Evolutionary conservation across 2,329 filamentous ascomycete species (phyloP).

Genomic region (Hymenoscyphus fraxineus): DNA sequence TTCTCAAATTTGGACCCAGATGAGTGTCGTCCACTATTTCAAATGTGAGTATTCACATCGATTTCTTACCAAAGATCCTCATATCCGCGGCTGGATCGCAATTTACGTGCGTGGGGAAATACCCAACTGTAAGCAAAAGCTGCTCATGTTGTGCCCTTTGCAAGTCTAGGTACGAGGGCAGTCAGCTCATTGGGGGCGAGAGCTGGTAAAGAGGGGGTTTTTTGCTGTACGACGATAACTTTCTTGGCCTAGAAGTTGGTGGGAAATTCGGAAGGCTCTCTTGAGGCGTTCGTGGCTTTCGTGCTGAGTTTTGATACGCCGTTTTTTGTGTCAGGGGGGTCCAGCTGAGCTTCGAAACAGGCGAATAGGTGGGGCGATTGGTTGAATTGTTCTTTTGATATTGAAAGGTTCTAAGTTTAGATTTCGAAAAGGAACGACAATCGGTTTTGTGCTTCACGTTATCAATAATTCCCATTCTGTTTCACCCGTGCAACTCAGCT

Average conservation of each 20-base stretch:
- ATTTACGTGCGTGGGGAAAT: too few species aligned
- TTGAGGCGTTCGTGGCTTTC: background rate
- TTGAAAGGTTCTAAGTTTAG: constrained; percentile 1
- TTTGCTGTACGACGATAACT: background rate
- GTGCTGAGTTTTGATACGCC: background rate
- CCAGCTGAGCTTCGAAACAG: background rate
- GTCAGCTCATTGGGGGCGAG: too few species aligned
- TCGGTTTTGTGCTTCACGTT: background rate
- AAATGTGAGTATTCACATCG: too few species aligned
- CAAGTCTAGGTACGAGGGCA: too few species aligned
- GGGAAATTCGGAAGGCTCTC: background rate
- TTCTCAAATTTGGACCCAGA: too few species aligned
- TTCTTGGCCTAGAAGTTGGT: background rate
- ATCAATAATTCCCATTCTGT: background rate
- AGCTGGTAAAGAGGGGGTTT: too few species aligned
- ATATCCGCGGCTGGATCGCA: too few species aligned
- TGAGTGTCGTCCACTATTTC: too few species aligned
- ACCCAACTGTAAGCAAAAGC: too few species aligned
- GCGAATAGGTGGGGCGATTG: background rate
- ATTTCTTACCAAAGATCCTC: too few species aligned
- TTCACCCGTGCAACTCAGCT: background rate
- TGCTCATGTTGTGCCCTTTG: too few species aligned
- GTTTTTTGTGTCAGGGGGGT: background rate
- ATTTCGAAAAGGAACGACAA: background rate
- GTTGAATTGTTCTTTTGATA: background rate